A percentile compares a stretch with the other conserved stretches of the same genome.
phyloP scores from a whole-genome alignment of 2,329 filamentous ascomycete genomes.

The Phialemonium atrogriseum region DNA sequence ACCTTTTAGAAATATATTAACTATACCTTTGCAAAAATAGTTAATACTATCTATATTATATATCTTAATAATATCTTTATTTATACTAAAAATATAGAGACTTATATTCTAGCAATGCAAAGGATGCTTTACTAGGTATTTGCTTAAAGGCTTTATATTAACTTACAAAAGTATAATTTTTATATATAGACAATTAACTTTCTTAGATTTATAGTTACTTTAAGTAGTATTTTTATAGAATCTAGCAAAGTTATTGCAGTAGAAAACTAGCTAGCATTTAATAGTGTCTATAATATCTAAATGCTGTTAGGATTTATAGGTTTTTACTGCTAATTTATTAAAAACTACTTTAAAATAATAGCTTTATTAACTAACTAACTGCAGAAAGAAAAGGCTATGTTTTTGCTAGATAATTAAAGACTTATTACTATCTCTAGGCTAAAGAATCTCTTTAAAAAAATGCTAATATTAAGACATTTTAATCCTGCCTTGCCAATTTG shows the following conservation, averaged over 20 bases:
- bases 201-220: background rate
- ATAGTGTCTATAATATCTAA: constrained; percentile 1
- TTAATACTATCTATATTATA: constrained; percentile 3
- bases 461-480: background rate
- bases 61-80: constrained; percentile 7
- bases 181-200: background rate
- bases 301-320: background rate
- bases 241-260: background rate
- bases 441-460: background rate
- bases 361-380: background rate
- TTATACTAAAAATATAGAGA: constrained; percentile 2
- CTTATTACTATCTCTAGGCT: background rate
- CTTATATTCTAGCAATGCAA: background rate
- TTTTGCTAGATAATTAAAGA: background rate
- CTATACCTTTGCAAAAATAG: constrained; percentile 3
- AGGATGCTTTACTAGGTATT: constrained; percentile 3
- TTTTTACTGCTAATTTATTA: constrained; percentile 3
- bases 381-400: background rate
- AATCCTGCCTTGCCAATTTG: background rate
- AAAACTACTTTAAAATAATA: constrained; percentile 2
- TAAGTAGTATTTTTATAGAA: background rate
- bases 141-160: constrained; percentile 2
- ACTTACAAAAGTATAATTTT: constrained; percentile 1
- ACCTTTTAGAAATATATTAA: constrained; percentile 11
- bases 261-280: background rate